Evolutionary conservation across 1,284 basidiomycete species (phyloP).

Genomic region (Uromyces viciae-fabae): DNA sequence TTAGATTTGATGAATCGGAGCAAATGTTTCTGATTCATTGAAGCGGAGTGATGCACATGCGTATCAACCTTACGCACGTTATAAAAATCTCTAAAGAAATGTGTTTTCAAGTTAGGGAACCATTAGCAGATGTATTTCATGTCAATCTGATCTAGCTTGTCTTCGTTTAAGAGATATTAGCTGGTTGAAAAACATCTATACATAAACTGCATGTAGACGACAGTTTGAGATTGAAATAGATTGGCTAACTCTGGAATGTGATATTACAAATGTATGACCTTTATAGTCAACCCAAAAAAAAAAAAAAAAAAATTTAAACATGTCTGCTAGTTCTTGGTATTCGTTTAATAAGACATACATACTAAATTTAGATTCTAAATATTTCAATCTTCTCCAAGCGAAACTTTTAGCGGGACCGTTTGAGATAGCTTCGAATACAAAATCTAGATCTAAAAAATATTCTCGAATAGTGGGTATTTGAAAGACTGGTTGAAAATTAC

Average conservation of each 20-base stretch:
- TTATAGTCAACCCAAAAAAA: not conserved
- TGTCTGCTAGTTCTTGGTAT: constrained; percentile 87
- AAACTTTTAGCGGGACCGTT: constrained; percentile 89
- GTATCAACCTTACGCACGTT: constrained; percentile 96
- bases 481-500: constrained; percentile 62
- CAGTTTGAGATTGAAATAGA: too few species aligned
- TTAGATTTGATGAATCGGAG: constrained; percentile 98
- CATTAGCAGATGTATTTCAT: too few species aligned
- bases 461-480: constrained; percentile 81
- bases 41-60: constrained; percentile 95
- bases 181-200: too few species aligned
- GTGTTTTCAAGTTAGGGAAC: constrained; percentile 8
- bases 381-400: constrained; percentile 87
- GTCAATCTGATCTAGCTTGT: too few species aligned
- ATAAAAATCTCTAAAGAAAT: constrained; percentile 99
- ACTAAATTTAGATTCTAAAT: constrained; percentile 89
- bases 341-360: constrained; percentile 92
- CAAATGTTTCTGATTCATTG: constrained; percentile 99
- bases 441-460: constrained; percentile 96
- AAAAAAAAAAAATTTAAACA: constrained; percentile 60
- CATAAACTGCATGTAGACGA: too few species aligned
- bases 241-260: too few species aligned
- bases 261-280: not conserved
- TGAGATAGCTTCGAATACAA: constrained; percentile 57
- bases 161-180: too few species aligned